Percentiles rank a stretch among this genome's conserved stretches.
phyloP scores from a whole-genome alignment of 73 alveolate genomes.

The Uronychia setigera region DNA sequence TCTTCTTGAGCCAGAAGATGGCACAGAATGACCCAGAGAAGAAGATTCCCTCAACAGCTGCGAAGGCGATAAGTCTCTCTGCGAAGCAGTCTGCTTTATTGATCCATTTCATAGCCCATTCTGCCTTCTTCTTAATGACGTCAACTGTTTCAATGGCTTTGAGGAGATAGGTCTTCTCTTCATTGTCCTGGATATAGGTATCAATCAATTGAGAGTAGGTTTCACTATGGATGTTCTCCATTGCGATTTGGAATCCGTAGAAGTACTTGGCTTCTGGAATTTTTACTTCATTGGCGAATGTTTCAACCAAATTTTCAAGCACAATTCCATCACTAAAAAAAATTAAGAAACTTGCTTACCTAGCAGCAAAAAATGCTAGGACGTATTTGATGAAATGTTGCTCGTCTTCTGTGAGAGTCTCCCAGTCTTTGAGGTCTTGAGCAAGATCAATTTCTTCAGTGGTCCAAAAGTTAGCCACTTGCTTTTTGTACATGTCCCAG shows the following conservation, averaged over 20 bases:
- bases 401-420: conserved; percentile 79
- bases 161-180: conserved; percentile 80
- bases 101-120: conserved; percentile 98
- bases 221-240: conserved; percentile 98
- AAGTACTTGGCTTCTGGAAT: conserved; percentile 97
- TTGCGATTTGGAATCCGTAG: conserved; percentile 97
- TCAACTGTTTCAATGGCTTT: conserved; percentile 88
- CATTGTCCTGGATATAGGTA: conserved; percentile 80
- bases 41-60: conserved; percentile 97
- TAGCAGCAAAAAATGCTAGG: conserved; percentile 98
- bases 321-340: conserved; percentile 98
- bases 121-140: conserved; percentile 91
- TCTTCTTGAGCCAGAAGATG: conserved; percentile 96
- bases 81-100: conserved; percentile 73
- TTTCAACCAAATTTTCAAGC: conserved; percentile 89
- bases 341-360: too few relatives aligned
- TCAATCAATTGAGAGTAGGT: conserved; percentile 93
- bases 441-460: conserved; percentile 97
- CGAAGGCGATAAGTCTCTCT: conserved; percentile 94
- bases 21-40: conserved; percentile 93
- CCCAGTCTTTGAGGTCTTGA: conserved; percentile 92
- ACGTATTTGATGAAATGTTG: conserved; percentile 96
- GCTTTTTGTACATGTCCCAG: conserved; percentile 97
- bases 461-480: conserved; percentile 94
- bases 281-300: conserved; percentile 86